phyloP scores from a whole-genome alignment of 495 filamentous ascomycete species.

The Chlorociboria aeruginascens region DNA sequence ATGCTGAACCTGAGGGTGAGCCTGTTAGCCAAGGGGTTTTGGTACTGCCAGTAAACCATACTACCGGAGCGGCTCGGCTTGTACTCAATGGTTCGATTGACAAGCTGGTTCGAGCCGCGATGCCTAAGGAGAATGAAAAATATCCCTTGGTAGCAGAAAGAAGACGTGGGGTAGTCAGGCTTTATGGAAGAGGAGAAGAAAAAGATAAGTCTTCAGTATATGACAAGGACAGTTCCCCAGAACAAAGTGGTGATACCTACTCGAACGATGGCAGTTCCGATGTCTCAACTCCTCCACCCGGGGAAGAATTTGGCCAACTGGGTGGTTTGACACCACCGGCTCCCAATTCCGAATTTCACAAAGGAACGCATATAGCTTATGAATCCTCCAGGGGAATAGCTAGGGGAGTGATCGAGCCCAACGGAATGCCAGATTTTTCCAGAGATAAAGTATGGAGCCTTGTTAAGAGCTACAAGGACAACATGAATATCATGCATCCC shows the following conservation, averaged over 20 bases:
- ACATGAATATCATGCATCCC: conserved; percentile 85
- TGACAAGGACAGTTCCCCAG: conserved; percentile 21
- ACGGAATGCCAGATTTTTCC: conserved; percentile 55
- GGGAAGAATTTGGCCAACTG: conserved; percentile 27
- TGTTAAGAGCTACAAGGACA: conserved; percentile 56
- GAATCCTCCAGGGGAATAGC: too few species aligned
- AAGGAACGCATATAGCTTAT: too few species aligned
- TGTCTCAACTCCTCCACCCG: conserved; percentile 32
- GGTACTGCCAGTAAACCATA: conserved; percentile 68
- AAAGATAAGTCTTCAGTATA: conserved; percentile 33
- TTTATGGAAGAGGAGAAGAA: conserved; percentile 73
- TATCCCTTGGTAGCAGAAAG: conserved; percentile 62
- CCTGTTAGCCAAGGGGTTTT: conserved; percentile 38
- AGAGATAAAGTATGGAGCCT: conserved; percentile 47
- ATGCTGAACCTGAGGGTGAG: conserved; percentile 28
- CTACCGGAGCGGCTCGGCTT: conserved; percentile 67
- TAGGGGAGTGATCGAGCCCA: conserved; percentile 40
- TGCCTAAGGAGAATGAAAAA: conserved; percentile 31
- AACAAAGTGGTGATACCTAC: conserved; percentile 19
- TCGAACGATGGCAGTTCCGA: conserved; percentile 30
- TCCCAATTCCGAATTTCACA: too few species aligned
- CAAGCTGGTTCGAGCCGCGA: conserved; percentile 33
- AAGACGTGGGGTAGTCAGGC: conserved; percentile 57
- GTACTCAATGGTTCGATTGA: conserved; percentile 60
- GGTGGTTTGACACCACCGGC: conserved; percentile 30